Evolutionary conservation across 2,329 filamentous ascomycete genomes (phyloP).

Genomic region (Arthrobotrys pseudoclavata): DNA sequence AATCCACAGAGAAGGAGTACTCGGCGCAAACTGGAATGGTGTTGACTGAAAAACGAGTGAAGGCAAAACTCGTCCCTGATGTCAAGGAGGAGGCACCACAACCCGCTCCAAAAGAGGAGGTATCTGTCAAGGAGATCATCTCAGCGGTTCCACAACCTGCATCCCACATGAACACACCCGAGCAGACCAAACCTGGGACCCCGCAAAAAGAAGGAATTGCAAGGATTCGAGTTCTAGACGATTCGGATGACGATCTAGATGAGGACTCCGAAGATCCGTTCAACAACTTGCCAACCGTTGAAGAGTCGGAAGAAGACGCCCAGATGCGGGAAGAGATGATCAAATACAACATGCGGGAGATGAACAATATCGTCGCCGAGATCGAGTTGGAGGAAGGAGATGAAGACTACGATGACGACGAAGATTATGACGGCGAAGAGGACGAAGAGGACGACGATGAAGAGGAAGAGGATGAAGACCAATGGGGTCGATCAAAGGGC

Average conservation of each 20-base stretch:
- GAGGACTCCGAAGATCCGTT: slow-evolving; percentile 71
- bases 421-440: slow-evolving; percentile 69
- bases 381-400: slow-evolving; percentile 81
- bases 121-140: slow-evolving; percentile 41
- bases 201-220: slow-evolving; percentile 44
- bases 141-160: slow-evolving; percentile 15
- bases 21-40: slow-evolving; percentile 52
- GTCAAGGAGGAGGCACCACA: slow-evolving; percentile 47
- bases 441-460: slow-evolving; percentile 71
- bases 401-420: slow-evolving; percentile 69
- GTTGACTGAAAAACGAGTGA: slow-evolving; percentile 49
- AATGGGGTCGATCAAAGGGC: slow-evolving; percentile 78
- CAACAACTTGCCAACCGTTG: slow-evolving; percentile 66
- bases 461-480: slow-evolving; percentile 78
- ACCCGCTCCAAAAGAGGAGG: slow-evolving; percentile 14
- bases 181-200: not conserved
- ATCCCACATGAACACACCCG: slow-evolving; percentile 16
- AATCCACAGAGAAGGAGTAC: slow-evolving; percentile 56
- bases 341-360: slow-evolving; percentile 86
- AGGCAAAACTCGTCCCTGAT: slow-evolving; percentile 48
- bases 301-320: slow-evolving; percentile 85
- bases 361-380: slow-evolving; percentile 92
- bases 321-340: slow-evolving; percentile 88
- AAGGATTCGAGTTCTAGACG: slow-evolving; percentile 44
- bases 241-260: slow-evolving; percentile 64